These are phyloP conservation scores for Symbiodinium natans DNA, from an alignment of 73 alveolate genomes.

Conservation along the genomic window DNA sequence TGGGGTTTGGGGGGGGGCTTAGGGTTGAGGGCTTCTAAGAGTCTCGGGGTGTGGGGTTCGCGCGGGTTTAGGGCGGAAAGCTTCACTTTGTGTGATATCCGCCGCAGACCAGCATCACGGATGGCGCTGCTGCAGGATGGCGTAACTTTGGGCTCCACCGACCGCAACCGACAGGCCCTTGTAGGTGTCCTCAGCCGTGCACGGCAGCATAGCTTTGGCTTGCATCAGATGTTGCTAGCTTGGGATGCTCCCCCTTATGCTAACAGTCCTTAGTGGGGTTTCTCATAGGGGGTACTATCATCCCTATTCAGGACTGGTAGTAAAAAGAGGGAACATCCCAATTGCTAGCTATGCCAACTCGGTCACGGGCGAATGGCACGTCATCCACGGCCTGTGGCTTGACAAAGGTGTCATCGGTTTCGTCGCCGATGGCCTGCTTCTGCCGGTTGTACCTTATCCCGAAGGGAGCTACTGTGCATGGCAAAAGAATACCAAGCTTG, in stretches of 20 bases:
- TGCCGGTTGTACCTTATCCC: constrained; percentile 59
- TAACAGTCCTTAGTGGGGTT: too few relatives aligned
- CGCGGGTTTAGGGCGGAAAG: background rate
- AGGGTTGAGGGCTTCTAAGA: too few relatives aligned
- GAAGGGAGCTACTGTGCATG: background rate
- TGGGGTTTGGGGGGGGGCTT: too few relatives aligned
- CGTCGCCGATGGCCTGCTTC: constrained; percentile 88
- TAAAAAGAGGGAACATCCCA: too few relatives aligned
- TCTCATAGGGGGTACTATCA: too few relatives aligned
- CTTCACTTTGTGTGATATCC: background rate
- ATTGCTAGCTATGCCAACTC: background rate
- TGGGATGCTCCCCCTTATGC: too few relatives aligned
- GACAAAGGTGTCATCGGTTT: constrained; percentile 86
- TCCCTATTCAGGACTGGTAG: too few relatives aligned
- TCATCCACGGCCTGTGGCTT: constrained; percentile 93
- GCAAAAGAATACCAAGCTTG: background rate
- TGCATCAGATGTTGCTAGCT: background rate
- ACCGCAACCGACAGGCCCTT: constrained; percentile 85
- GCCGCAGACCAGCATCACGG: background rate
- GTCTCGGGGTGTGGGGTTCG: too few relatives aligned
- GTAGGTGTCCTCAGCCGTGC: constrained; percentile 38
- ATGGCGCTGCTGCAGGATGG: constrained; percentile 72
- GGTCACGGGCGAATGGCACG: constrained; percentile 39
- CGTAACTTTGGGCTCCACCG: constrained; percentile 92
- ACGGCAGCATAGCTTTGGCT: too few relatives aligned